These are phyloP conservation scores for Ophiostoma sp. DNA, from an alignment of 2,329 filamentous ascomycete genomes.

Conservation along the genomic window DNA sequence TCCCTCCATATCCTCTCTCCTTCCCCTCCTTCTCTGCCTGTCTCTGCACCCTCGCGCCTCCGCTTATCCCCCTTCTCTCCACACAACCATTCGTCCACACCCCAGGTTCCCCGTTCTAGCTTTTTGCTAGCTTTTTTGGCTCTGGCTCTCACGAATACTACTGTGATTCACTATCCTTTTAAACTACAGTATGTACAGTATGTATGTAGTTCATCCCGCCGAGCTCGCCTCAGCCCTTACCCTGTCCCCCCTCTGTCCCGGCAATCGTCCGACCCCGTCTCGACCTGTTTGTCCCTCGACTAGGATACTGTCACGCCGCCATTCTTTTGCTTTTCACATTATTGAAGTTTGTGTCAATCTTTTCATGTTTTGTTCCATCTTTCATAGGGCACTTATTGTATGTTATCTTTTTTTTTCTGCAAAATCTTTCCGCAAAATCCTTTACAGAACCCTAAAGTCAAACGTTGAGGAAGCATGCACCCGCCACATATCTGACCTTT, in stretches of 20 bases:
- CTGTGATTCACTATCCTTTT: neutral
- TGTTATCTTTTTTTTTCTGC: neutral
- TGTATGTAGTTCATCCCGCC: neutral
- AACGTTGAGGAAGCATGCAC: constrained; percentile 21
- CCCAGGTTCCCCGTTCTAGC: neutral
- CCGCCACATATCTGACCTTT: constrained; percentile 12
- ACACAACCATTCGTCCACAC: neutral
- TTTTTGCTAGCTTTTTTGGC: neutral
- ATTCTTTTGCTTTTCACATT: neutral
- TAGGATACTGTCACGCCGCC: neutral
- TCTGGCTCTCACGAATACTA: neutral
- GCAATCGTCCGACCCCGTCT: neutral
- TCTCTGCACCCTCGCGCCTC: neutral
- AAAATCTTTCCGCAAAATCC: neutral
- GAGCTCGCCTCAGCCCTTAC: neutral
- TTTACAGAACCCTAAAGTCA: constrained; percentile 13
- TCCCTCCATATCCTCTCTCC: neutral
- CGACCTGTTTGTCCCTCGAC: neutral
- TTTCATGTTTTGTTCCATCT: neutral
- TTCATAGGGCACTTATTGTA: neutral
- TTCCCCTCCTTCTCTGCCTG: neutral
- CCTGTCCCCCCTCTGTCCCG: constrained; percentile 10
- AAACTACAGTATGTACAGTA: neutral
- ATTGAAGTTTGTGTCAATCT: neutral
- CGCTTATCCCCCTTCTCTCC: neutral